Evolutionary conservation across 2,329 filamentous ascomycete species (phyloP).

Genomic region (Aureobasidium namibiae): DNA sequence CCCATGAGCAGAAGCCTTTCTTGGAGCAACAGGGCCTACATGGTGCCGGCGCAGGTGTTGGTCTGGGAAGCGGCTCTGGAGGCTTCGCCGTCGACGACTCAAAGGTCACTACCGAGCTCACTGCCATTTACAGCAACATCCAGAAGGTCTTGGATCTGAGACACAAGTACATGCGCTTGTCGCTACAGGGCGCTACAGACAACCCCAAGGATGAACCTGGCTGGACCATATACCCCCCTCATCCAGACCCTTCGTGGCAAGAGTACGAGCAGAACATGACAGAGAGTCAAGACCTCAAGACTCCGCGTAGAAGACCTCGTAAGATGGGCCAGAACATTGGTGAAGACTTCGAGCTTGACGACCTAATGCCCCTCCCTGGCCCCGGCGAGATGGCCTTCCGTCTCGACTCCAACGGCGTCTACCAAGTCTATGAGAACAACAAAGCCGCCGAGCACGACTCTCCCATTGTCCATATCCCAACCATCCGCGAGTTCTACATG

Average conservation of each 20-base stretch:
- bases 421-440: slow-evolving; percentile 76
- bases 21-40: slow-evolving; percentile 48
- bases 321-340: slow-evolving; percentile 88
- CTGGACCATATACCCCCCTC: slow-evolving; percentile 87
- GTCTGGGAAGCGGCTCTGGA: slow-evolving; percentile 52
- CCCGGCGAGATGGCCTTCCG: slow-evolving; percentile 64
- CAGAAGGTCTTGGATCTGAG: slow-evolving; percentile 81
- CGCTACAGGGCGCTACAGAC: slow-evolving; percentile 70
- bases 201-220: slow-evolving; percentile 78
- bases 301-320: slow-evolving; percentile 46
- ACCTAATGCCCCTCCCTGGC: slow-evolving; percentile 65
- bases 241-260: slow-evolving; percentile 80
- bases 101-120: slow-evolving; percentile 74
- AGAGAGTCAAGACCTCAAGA: slow-evolving; percentile 24
- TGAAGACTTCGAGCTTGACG: slow-evolving; percentile 79
- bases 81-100: slow-evolving; percentile 66
- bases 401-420: slow-evolving; percentile 78
- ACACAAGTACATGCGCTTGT: slow-evolving; percentile 80
- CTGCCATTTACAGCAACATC: slow-evolving; percentile 80
- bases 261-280: slow-evolving; percentile 27
- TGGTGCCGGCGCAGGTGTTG: slow-evolving; percentile 51
- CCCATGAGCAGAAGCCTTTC: slow-evolving; percentile 49
- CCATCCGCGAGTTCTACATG: slow-evolving; percentile 90
- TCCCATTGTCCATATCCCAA: slow-evolving; percentile 78
- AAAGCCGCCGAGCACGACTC: slow-evolving; percentile 53